A percentile compares a stretch with the other conserved stretches of the same genome.
phyloP scores from a whole-genome alignment of 768 basidiomycete species.

The Boletellus emodensis region DNA sequence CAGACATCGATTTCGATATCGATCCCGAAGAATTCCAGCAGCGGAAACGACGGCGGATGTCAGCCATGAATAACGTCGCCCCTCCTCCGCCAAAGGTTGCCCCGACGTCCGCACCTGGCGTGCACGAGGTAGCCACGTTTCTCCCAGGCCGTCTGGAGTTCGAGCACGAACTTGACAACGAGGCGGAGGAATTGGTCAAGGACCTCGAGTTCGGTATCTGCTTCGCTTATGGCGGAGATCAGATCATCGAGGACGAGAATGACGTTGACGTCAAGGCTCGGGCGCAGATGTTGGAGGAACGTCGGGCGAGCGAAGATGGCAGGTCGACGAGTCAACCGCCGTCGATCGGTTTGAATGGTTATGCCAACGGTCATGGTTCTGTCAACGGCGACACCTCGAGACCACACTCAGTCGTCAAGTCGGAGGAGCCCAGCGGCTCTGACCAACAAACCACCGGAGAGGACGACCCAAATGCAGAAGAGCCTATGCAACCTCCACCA shows the following conservation, averaged over 20 bases:
- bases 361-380: conserved; percentile 33
- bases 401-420: conserved; percentile 29
- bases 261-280: conserved; percentile 66
- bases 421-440: conserved; percentile 43
- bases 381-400: conserved; percentile 36
- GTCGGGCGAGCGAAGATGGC: conserved; percentile 22
- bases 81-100: conserved; percentile 63
- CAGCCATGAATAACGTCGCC: conserved; percentile 61
- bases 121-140: conserved; percentile 89
- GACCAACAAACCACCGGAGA: conserved; percentile 40
- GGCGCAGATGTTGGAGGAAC: conserved; percentile 39
- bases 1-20: conserved; percentile 63
- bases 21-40: conserved; percentile 83
- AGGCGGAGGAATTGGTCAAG: conserved; percentile 92
- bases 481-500: conserved; percentile 67
- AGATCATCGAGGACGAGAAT: conserved; percentile 72
- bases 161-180: conserved; percentile 95
- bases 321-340: conserved; percentile 23
- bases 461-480: conserved; percentile 58
- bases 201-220: conserved; percentile 96
- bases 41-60: conserved; percentile 84
- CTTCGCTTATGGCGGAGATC: conserved; percentile 77
- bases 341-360: conserved; percentile 22
- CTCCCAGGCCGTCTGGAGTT: conserved; percentile 98
- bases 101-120: conserved; percentile 84